phyloP scores from a whole-genome alignment of 2,329 filamentous ascomycete genomes.

The Dissoconium aciculare region DNA sequence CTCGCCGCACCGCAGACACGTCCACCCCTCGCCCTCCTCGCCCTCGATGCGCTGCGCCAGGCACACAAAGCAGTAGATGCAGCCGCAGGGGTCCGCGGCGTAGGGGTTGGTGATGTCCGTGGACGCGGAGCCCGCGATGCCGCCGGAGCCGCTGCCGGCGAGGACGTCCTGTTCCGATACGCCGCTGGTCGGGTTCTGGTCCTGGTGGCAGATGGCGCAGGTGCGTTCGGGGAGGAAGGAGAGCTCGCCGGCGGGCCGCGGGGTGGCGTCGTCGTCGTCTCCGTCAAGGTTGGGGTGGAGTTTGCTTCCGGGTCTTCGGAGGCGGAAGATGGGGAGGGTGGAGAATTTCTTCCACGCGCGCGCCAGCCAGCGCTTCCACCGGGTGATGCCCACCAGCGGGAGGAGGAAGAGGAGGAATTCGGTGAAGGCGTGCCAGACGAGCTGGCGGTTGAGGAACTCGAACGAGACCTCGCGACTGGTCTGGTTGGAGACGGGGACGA shows the following conservation, averaged over 20 bases:
- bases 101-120: constrained; percentile 96
- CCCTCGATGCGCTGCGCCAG: constrained; percentile 77
- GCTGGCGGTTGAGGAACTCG: constrained; percentile 90
- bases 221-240: constrained; percentile 81
- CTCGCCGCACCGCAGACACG: constrained; percentile 76
- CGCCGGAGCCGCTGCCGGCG: constrained; percentile 43
- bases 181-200: constrained; percentile 57
- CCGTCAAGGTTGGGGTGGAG: too few species aligned
- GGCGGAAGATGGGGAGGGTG: constrained; percentile 46
- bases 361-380: constrained; percentile 82
- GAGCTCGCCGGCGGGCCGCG: constrained; percentile 46
- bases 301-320: constrained; percentile 22
- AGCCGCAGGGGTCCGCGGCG: constrained; percentile 74
- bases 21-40: constrained; percentile 90
- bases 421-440: constrained; percentile 99
- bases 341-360: constrained; percentile 67
- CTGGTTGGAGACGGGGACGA: constrained; percentile 72
- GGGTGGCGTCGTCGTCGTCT: constrained; percentile 31
- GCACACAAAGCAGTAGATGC: constrained; percentile 92
- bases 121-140: constrained; percentile 72
- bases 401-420: constrained; percentile 95
- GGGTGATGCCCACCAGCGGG: constrained; percentile 86
- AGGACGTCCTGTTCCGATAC: constrained; percentile 61
- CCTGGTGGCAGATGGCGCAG: constrained; percentile 92
- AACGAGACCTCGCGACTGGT: constrained; percentile 87